phyloP scores from a whole-genome alignment of 2,329 filamentous ascomycete genomes.

The Dothistroma septosporum region DNA sequence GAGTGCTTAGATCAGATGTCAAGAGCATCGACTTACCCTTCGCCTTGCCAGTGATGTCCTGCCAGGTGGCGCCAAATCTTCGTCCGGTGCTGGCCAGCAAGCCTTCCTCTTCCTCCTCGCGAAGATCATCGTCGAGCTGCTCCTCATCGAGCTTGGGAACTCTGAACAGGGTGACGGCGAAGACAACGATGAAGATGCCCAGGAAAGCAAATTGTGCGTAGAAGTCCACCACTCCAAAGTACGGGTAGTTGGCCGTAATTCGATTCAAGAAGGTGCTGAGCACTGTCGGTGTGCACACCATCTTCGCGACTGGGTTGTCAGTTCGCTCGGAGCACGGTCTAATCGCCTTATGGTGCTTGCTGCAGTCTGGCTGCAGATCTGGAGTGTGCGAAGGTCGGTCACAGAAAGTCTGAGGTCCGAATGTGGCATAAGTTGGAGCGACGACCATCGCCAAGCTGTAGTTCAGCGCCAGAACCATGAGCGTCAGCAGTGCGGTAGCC shows the following conservation, averaged over 20 bases:
- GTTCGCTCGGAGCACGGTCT: conserved; percentile 76
- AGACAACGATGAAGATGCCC: conserved; percentile 72
- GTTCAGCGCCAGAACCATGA: conserved; percentile 87
- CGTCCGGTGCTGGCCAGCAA: conserved; percentile 77
- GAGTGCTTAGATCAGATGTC: conserved; percentile 5
- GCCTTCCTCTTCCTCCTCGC: conserved; percentile 90
- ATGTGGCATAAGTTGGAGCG: conserved; percentile 93
- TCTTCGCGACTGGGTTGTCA: conserved; percentile 64
- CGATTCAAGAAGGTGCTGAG: conserved; percentile 92
- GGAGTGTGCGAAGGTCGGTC: conserved; percentile 61
- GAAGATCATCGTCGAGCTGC: conserved; percentile 81
- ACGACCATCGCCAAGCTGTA: conserved; percentile 89
- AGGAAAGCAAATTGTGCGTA: conserved; percentile 96
- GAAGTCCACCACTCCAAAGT: conserved; percentile 89
- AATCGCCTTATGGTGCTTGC: conserved; percentile 64
- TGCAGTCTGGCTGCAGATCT: conserved; percentile 71
- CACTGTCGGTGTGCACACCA: conserved; percentile 85
- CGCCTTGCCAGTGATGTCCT: conserved; percentile 69
- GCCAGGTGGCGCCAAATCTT: conserved; percentile 81
- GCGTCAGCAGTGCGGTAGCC: conserved; percentile 82
- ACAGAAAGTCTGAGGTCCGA: conserved; percentile 92
- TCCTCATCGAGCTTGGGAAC: conserved; percentile 72
- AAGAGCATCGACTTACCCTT: conserved; percentile 27
- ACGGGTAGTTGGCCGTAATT: conserved; percentile 87
- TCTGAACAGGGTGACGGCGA: conserved; percentile 73